Evolutionary conservation across 2,329 filamentous ascomycete species (phyloP).

Genomic region (Sporothrix protearum): DNA sequence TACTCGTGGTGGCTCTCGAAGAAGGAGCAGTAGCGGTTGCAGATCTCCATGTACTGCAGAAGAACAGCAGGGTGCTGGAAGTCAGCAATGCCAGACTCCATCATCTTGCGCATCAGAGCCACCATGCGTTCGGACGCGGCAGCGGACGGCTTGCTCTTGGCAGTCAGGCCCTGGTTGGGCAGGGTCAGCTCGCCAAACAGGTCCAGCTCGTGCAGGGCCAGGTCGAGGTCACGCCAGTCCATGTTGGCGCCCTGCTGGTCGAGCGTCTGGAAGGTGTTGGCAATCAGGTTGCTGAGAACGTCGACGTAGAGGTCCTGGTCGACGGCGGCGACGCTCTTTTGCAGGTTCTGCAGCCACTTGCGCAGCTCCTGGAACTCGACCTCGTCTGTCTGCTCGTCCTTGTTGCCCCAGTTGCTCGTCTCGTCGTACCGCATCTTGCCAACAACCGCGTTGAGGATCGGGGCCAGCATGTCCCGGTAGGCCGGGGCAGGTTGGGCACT

Average conservation of each 20-base stretch:
- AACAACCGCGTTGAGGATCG: constrained; percentile 87
- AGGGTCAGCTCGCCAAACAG: constrained; percentile 93
- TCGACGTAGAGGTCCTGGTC: constrained; percentile 87
- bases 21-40: constrained; percentile 87
- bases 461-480: constrained; percentile 78
- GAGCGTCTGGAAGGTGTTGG: constrained; percentile 76
- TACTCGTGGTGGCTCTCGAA: constrained; percentile 80
- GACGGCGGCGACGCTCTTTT: constrained; percentile 87
- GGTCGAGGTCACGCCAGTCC: constrained; percentile 92
- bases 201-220: constrained; percentile 93
- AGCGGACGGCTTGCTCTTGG: constrained; percentile 76
- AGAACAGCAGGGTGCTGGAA: constrained; percentile 89
- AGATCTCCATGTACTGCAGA: constrained; percentile 97
- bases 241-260: constrained; percentile 69
- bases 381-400: constrained; percentile 93
- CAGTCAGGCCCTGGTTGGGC: constrained; percentile 78
- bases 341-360: constrained; percentile 81
- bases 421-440: constrained; percentile 97
- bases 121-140: constrained; percentile 77
- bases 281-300: constrained; percentile 82
- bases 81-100: constrained; percentile 79
- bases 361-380: constrained; percentile 95
- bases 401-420: constrained; percentile 86
- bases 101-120: constrained; percentile 93
- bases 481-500: constrained; percentile 67